Evolutionary conservation across 2,329 filamentous ascomycete species (phyloP), one percentile per base, ranked within the genome.

Genomic region (Alternaria consortialis): DNA sequence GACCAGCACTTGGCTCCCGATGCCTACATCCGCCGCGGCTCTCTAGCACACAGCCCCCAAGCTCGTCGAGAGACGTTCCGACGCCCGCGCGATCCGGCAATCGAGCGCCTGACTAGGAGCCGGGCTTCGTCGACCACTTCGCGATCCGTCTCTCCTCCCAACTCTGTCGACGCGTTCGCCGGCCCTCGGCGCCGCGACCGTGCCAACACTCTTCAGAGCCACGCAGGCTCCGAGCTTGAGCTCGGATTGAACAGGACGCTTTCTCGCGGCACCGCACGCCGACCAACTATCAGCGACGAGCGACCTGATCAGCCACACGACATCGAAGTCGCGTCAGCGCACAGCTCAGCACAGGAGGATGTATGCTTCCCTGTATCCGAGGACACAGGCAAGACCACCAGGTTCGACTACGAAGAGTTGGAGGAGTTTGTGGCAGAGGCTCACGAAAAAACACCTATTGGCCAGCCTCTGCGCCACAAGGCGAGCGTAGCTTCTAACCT

Each of bases 161-260:
- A 97, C 79, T 99, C 95, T 0, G 93, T 99, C 53, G 97, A 98
- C 78, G 95, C 95, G 4, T 99, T 99, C 79, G 95, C 95, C 17
- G 92, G 95, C 73, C 92, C 92, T 56, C 90, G 93, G 52, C 91
- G 93, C 60, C 90, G 94, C 60, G 92, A 94, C 75, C 91, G 94
- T 43, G 85, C 88, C 48, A 86, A 87, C 51, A 91, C 89, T 4
- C 76, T 87, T 63, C 92, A 89, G 61, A 90, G 87, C 76, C 69
- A 84, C 32, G 63, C 74, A 0, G 71, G 72, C 34, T 85, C 86
- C 3, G 84, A 87, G 34, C 70, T 86, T 13, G 83, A 88, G 25
- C 82, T 86, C 23, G 84, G 86, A 25, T 82, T 94, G 29, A 88
- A 91, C 65, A 87, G 92, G 32, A 90, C 92, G 5, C 82, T 87